Base-by-base conservation (phyloP, 345 rosid genomes). In the Isatis tinctoria region DNA sequence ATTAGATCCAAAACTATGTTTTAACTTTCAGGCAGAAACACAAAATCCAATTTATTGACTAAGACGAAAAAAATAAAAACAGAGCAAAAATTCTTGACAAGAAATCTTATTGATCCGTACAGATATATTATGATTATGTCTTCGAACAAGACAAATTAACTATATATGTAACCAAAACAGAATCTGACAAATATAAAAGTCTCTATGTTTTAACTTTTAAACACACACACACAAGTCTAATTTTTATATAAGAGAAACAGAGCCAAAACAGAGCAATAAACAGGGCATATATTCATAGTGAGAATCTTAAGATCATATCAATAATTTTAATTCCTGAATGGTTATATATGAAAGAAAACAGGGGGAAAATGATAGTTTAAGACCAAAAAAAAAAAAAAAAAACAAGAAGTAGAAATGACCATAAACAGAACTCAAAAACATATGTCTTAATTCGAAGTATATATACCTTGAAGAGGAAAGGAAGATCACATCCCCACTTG, bases 401-500 rank as follows among this genome's bases (percentile, higher is more conserved):
- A 18, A 35, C 4, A 48, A 6, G 26, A 32, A 24, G 7, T 10
- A 43, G 4, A 40, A 20, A 36, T 14, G 35, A 27, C 66, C 51
- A 37, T 5, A 41, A 56, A 40, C 28, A 45, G 70, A 47, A 47
- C 14, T 13, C 11, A 41, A 32, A 65, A 18, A 33, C 12, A 33
- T 1, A 17, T 16, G 53, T 57, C 22, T 33, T 3, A 10, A 20
- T 37, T 44, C 6, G 4, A 48, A 13, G 14, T n/a, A 30, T 39
- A 64, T 17, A 47, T 76, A 89, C 99, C 99, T 95, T 95, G 90
- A 92, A 92, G 79, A 92, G 72, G 80, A 89, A 95, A 53, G 99
- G 99, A 69, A 95, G 94, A 89, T 95, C 92, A 74, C 73, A 84
- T 3, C 99, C 98, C 99, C 98, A 95, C 58, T 80, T 83, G 10